Conservation (phyloP, 1,284 basidiomycete genomes). For the Serendipita sp. region DNA sequence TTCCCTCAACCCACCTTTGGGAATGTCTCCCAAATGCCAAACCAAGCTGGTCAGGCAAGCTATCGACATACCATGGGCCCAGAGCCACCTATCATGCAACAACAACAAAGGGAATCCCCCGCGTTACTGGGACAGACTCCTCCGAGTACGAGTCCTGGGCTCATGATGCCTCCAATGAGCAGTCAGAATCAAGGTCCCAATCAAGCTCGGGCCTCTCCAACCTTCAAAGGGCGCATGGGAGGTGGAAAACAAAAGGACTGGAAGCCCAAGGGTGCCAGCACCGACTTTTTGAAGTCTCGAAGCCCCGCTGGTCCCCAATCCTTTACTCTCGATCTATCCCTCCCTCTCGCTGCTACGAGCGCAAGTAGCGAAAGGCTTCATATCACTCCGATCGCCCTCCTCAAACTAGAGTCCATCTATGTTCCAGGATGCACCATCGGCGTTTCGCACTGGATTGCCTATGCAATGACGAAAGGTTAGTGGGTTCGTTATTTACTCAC, state of each 20-base stretch:
- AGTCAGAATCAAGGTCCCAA: not conserved
- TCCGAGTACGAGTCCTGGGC: not conserved
- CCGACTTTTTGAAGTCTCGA: not conserved
- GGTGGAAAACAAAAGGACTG: not conserved
- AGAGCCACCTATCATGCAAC: not conserved
- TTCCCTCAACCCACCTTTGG: not conserved
- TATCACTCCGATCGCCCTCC: slow-evolving; percentile 60
- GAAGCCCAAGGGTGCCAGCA: not conserved
- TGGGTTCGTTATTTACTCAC: slow-evolving; percentile 2
- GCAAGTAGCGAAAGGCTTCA: slow-evolving; percentile 57
- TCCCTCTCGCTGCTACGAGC: slow-evolving; percentile 53
- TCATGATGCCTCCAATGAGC: not conserved
- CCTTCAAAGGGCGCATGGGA: not conserved
- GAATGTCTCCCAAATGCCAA: not conserved
- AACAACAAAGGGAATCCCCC: not conserved
- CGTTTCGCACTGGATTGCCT: slow-evolving; percentile 75
- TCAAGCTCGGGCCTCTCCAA: not conserved
- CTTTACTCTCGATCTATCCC: slow-evolving; percentile 61
- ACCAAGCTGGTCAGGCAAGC: not conserved
- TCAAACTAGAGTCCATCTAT: slow-evolving; percentile 67
- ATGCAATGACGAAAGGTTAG: slow-evolving; percentile 72
- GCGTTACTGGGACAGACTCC: not conserved
- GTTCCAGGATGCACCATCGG: slow-evolving; percentile 71
- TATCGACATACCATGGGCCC: not conserved
- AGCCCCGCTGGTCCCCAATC: not conserved